Evolutionary conservation across 2,329 filamentous ascomycete species (phyloP), one percentile per base, ranked within the genome.

Genomic region (Fusarium goolgardi): DNA sequence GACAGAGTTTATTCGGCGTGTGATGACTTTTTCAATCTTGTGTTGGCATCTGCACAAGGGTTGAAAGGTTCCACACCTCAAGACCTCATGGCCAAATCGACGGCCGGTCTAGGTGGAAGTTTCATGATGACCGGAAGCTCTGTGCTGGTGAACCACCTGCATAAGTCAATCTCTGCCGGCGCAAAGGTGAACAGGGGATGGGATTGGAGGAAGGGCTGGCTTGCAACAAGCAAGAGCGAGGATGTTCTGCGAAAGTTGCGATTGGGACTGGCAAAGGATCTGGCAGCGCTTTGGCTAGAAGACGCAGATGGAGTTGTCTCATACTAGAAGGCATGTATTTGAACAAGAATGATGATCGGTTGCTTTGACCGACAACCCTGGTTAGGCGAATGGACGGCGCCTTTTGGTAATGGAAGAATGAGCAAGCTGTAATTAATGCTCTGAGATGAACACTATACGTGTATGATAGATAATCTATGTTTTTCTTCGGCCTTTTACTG

Each of bases 191-290:
- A 86, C 67, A 82, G 91, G 54, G 88, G 88, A 15, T 94, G 91
- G 91, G 90, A 94, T 78, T 94, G 91, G 93, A 83, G 92, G 71
- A 82, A 81, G 78, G 92, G 91, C 89, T 81, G 96, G 91, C 90
- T 82, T 88, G 74, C 86, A 31, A 83, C 82, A 13, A 87, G 85
- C 20, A 88, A 81, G 65, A 91, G 88, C 0, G 83, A 84, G 47
- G 91, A 95, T 66, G 83, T 97, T n/a, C 79, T 97, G 61, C 84
- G 85, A 67, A 85, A 90, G 67, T 76, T 97, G 78, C 86, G 94
- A 68, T 77, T 93, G 52, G 91, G 90, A 4, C 78, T 97, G 74
- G 91, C 92, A 16, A 88, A 86, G 76, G 93, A 96, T 70, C 80
- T 96, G 74, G 90, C 88, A 16, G 85, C 83, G 73, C 81, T 90